These are phyloP conservation scores for Diaporthe sp. DNA, from an alignment of 2,329 filamentous ascomycete genomes.

Conservation along the genomic window DNA sequence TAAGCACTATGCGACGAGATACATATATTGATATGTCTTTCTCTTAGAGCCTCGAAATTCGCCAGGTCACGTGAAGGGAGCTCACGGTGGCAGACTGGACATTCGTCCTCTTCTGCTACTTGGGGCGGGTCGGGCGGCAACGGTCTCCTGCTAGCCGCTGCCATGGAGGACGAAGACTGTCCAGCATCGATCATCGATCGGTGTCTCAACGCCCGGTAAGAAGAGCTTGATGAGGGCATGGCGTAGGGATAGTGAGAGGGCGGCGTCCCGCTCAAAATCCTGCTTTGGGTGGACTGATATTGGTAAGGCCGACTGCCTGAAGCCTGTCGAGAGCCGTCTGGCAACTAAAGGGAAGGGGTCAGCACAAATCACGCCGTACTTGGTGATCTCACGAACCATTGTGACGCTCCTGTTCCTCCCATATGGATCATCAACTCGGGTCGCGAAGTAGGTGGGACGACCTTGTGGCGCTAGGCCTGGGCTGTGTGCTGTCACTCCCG, in stretches of 20 bases:
- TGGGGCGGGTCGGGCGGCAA: slow-evolving; percentile 57
- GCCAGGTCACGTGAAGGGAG: slow-evolving; percentile 68
- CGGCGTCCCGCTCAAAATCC: slow-evolving; percentile 53
- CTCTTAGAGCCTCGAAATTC: slow-evolving; percentile 65
- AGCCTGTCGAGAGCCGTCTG: slow-evolving; percentile 23
- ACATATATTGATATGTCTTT: slow-evolving; percentile 68
- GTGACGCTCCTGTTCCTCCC: slow-evolving; percentile 59
- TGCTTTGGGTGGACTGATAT: slow-evolving; percentile 48
- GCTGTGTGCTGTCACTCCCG: slow-evolving; percentile 32
- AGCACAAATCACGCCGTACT: not conserved
- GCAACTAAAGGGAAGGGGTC: slow-evolving; percentile 3
- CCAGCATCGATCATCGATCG: slow-evolving; percentile 48
- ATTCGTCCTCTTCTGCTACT: slow-evolving; percentile 80
- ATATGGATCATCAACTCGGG: slow-evolving; percentile 48
- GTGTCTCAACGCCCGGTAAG: slow-evolving; percentile 36
- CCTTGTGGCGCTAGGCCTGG: slow-evolving; percentile 37
- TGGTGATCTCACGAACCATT: slow-evolving; percentile 53
- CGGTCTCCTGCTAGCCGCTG: slow-evolving; percentile 48
- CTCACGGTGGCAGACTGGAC: slow-evolving; percentile 79
- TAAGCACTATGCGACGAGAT: slow-evolving; percentile 66
- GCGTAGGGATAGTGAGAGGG: slow-evolving; percentile 47
- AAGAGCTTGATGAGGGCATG: slow-evolving; percentile 37
- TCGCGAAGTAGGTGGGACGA: slow-evolving; percentile 50
- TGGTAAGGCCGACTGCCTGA: slow-evolving; percentile 37
- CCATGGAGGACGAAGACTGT: slow-evolving; percentile 44